Evolutionary conservation across 2,329 filamentous ascomycete species (phyloP).

Genomic region (Pezicula neosporulosa): DNA sequence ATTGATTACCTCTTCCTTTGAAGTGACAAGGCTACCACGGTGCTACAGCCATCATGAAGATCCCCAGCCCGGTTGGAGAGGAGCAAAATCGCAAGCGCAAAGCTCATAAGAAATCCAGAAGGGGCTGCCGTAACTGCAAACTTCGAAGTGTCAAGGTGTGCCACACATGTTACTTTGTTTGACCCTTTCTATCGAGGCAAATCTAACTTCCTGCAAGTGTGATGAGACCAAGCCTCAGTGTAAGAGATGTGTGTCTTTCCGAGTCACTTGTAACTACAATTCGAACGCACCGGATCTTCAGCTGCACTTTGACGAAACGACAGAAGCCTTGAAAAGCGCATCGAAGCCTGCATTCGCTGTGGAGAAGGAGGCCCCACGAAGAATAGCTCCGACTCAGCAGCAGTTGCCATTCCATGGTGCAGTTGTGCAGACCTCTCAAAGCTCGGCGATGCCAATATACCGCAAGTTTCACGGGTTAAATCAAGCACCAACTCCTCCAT

Average conservation of each 20-base stretch:
- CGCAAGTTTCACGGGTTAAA: neutral
- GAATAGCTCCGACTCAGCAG: neutral
- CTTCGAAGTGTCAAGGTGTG: slow-evolving; percentile 48
- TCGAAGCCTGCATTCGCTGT: too few species aligned
- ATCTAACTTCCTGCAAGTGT: slow-evolving; percentile 35
- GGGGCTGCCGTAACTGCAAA: slow-evolving; percentile 55
- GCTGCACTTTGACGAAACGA: slow-evolving; percentile 23
- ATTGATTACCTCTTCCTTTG: too few species aligned
- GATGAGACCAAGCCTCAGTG: slow-evolving; percentile 49
- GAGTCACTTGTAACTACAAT: slow-evolving; percentile 46
- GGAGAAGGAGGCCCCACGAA: neutral
- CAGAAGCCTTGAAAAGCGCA: neutral
- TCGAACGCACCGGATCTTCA: slow-evolving; percentile 28
- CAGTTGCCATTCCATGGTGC: neutral
- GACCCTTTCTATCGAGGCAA: neutral
- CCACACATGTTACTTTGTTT: neutral
- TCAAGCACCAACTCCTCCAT: neutral
- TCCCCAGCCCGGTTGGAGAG: neutral
- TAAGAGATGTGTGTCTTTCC: slow-evolving; percentile 41
- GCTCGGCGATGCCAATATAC: neutral
- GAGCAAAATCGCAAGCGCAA: slow-evolving; percentile 12
- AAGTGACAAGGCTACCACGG: too few species aligned
- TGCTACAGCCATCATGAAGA: neutral
- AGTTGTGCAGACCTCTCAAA: too few species aligned
- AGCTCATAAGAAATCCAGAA: slow-evolving; percentile 49